Evolutionary conservation across 805 yeast genomes (phyloP).

Genomic region (Candida vaughaniae): DNA sequence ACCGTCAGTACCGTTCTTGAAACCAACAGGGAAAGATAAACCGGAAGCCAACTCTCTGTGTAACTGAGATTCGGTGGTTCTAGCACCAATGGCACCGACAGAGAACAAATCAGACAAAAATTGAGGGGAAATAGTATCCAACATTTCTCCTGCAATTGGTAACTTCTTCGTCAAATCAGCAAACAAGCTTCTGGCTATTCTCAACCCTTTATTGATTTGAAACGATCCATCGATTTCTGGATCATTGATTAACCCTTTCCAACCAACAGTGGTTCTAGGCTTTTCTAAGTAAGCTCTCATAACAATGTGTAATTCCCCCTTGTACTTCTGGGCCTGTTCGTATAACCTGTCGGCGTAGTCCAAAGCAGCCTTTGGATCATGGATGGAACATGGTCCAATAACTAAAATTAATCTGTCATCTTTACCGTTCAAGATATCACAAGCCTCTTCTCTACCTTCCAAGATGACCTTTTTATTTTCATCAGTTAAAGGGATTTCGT

Average conservation of each 20-base stretch:
- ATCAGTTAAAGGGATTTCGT: slow-evolving; percentile 70
- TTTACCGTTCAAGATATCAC: slow-evolving; percentile 66
- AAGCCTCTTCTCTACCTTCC: slow-evolving; percentile 75
- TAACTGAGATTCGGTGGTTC: slow-evolving; percentile 97
- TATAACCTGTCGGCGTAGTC: slow-evolving; percentile 78
- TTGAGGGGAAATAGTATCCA: slow-evolving; percentile 97
- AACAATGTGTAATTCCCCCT: slow-evolving; percentile 74
- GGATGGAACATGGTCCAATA: slow-evolving; percentile 97
- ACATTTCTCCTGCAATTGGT: slow-evolving; percentile 97
- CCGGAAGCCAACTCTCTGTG: slow-evolving; percentile 98
- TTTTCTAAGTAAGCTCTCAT: slow-evolving; percentile 98
- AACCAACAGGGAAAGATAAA: slow-evolving; percentile 96
- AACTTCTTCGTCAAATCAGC: slow-evolving; percentile 75
- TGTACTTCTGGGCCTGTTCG: slow-evolving; percentile 64
- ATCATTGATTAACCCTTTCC: slow-evolving; percentile 98
- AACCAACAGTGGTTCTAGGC: slow-evolving; percentile 98
- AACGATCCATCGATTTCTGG: slow-evolving; percentile 91
- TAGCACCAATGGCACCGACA: slow-evolving; percentile 97
- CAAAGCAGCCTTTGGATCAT: slow-evolving; percentile 84
- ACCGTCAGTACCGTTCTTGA: slow-evolving; percentile 98
- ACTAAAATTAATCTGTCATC: slow-evolving; percentile 85
- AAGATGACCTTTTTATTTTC: slow-evolving; percentile 61
- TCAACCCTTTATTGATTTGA: slow-evolving; percentile 92
- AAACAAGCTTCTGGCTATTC: slow-evolving; percentile 82
- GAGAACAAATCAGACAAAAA: slow-evolving; percentile 86